Base-by-base conservation (phyloP, 1,284 basidiomycete species). In the Apiotrichum siamense region DNA sequence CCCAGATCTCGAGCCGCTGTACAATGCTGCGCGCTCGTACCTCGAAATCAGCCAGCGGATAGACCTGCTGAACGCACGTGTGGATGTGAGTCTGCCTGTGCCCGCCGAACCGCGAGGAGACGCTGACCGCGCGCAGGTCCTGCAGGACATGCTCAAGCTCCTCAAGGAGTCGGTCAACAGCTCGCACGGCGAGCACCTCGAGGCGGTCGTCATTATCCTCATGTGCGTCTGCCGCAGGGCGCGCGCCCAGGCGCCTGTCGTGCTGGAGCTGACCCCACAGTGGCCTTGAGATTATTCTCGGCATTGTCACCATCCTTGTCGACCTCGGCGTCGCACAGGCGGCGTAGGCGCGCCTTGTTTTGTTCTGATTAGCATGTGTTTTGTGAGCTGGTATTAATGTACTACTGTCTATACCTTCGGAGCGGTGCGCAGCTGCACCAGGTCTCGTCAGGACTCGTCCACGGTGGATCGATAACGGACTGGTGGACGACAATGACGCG, bases 101-200 rank as follows among this genome's bases (percentile, higher is more conserved):
- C 15, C 9, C 29, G 29, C 33, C 10, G 7, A 35, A 35, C 10
- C 37, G 41, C n/a, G n/a, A n/a, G n/a, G n/a, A n/a, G 10, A 13
- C 38, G 3, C 15, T 33, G 26, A 31, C 50, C 48, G 37, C 49
- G 47, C 3, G 17, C 60, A 89, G 87, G 87, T 97, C 52, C 76
- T 97, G 35, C 92, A 97, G 78, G 92, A 97, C 70, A 96, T 97
- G 88, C 81, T 97, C 10, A 87, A 92, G 70, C 80, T 97, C 47
- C 78, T 97, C 44, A 97, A 97, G 75, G 93, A 97, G 74, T 67
- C 67, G 47, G 93, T 96, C 31, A 90, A 89, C 21, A 89, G 84
- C 57, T 83, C 84, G 63, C 92, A 97, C 64, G 84, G 88, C 2
- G 92, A 97, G 73, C 83, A 90, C 35, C 78, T 97, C n/a, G 92